Evolutionary conservation across 805 yeast species (phyloP).

Genomic region (Clavispora vitiphila): DNA sequence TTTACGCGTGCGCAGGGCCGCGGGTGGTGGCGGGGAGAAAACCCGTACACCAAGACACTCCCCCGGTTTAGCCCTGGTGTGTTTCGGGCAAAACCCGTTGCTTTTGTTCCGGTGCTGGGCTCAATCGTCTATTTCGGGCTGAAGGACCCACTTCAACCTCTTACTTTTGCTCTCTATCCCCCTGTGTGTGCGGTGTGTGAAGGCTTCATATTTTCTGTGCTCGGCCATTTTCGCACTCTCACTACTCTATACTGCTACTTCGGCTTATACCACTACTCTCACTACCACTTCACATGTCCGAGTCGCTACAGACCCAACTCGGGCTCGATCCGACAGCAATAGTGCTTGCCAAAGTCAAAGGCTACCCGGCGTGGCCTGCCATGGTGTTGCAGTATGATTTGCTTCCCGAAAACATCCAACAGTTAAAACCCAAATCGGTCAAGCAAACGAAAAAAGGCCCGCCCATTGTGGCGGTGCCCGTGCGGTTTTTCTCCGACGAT

Average conservation of each 20-base stretch:
- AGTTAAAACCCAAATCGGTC: conserved; percentile 45
- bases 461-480: conserved; percentile 34
- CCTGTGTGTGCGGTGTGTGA: no score
- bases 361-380: conserved; percentile 90
- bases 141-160: no score
- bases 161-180: no score
- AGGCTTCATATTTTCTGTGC: no score
- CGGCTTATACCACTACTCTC: no score
- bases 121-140: no score
- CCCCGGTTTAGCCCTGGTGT: background rate
- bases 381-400: conserved; percentile 60
- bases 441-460: conserved; percentile 18
- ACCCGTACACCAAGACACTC: background rate
- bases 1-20: background rate
- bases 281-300: background rate
- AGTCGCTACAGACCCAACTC: conserved; percentile 8
- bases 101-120: background rate
- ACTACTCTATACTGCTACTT: no score
- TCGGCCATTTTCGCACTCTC: no score
- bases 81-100: background rate
- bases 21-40: background rate
- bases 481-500: conserved; percentile 67
- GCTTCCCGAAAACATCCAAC: conserved; percentile 53
- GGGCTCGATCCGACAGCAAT: conserved; percentile 13
- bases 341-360: conserved; percentile 75